phyloP scores from a whole-genome alignment of 129 eudicot species.

The sunflower (Helianthus annuus) region DNA sequence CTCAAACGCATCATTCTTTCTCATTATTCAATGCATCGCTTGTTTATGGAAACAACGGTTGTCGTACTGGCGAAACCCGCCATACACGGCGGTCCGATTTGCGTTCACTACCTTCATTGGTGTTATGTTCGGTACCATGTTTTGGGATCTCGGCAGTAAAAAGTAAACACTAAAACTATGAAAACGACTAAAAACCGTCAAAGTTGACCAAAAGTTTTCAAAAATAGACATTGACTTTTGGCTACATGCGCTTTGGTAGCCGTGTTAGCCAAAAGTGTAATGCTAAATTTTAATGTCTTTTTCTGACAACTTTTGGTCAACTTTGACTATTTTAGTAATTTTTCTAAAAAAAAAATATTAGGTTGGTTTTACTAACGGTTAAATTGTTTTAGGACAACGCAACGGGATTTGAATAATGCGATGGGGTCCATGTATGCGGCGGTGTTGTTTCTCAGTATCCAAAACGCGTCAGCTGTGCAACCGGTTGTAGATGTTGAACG shows the following conservation, averaged over 20 bases:
- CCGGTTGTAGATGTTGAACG: slow-evolving; percentile 55
- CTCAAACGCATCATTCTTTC: too few species aligned
- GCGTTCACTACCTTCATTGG: slow-evolving; percentile 40
- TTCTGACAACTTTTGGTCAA: too few species aligned
- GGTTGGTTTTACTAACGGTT: not conserved
- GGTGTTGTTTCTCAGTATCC: slow-evolving; percentile 38
- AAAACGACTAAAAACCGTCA: not conserved
- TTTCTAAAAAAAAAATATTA: too few species aligned
- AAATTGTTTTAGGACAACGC: slow-evolving; percentile 24
- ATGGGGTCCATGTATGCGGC: slow-evolving; percentile 62
- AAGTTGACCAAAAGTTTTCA: too few species aligned
- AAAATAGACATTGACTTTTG: too few species aligned
- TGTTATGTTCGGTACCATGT: slow-evolving; percentile 51
- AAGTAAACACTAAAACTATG: slow-evolving; percentile 25
- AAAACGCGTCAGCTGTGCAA: slow-evolving; percentile 43
- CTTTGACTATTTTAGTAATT: too few species aligned
- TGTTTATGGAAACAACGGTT: slow-evolving; percentile 57
- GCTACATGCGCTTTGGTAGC: too few species aligned
- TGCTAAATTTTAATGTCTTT: too few species aligned
- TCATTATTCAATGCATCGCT: slow-evolving; percentile 42
- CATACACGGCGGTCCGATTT: slow-evolving; percentile 52
- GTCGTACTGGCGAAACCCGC: slow-evolving; percentile 57
- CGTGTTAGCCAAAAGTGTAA: too few species aligned
- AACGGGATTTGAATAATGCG: slow-evolving; percentile 44
- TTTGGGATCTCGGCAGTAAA: slow-evolving; percentile 58